Percentiles rank a stretch among this genome's conserved stretches.
These are phyloP conservation scores for Elaeagnus macrophylla DNA, from an alignment of 306 rosid genomes.

Conservation along the genomic window DNA sequence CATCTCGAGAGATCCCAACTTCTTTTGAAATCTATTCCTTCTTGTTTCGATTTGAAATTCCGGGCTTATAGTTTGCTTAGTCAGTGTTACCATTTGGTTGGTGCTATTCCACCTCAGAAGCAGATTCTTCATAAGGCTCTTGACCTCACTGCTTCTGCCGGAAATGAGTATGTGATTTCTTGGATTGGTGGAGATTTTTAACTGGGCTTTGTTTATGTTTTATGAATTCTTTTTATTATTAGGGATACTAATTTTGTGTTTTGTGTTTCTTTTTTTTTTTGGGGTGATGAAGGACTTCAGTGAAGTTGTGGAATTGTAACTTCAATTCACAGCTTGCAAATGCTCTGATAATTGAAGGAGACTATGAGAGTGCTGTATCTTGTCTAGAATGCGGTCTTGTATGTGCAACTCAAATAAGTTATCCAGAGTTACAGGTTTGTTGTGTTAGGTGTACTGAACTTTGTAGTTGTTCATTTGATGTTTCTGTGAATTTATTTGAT, in stretches of 20 bases:
- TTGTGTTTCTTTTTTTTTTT: constrained; percentile 16
- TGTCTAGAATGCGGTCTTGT: constrained; percentile 68
- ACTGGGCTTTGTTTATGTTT: background rate
- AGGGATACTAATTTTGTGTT: background rate
- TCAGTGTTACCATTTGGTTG: constrained; percentile 88
- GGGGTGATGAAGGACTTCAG: constrained; percentile 43
- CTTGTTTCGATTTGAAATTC: constrained; percentile 83
- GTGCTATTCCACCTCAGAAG: constrained; percentile 79
- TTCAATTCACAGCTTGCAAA: constrained; percentile 95
- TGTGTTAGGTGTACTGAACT: background rate
- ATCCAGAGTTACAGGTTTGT: constrained; percentile 80
- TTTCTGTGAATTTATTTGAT: constrained; percentile 7
- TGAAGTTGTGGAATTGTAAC: constrained; percentile 90
- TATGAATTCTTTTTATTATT: background rate
- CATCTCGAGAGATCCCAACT: constrained; percentile 91
- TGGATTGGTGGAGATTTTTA: background rate
- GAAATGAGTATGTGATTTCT: constrained; percentile 39
- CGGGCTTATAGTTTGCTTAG: constrained; percentile 79
- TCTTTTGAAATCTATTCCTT: constrained; percentile 68
- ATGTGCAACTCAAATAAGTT: constrained; percentile 56
- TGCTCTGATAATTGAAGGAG: constrained; percentile 85
- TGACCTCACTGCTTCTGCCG: constrained; percentile 58
- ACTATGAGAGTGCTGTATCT: constrained; percentile 60
- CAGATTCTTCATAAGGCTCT: constrained; percentile 69
- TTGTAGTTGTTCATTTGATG: constrained; percentile 11